These are phyloP conservation scores for Jaltomata sinuosa DNA, from an alignment of 257 asterid species.

Conservation along the genomic window DNA sequence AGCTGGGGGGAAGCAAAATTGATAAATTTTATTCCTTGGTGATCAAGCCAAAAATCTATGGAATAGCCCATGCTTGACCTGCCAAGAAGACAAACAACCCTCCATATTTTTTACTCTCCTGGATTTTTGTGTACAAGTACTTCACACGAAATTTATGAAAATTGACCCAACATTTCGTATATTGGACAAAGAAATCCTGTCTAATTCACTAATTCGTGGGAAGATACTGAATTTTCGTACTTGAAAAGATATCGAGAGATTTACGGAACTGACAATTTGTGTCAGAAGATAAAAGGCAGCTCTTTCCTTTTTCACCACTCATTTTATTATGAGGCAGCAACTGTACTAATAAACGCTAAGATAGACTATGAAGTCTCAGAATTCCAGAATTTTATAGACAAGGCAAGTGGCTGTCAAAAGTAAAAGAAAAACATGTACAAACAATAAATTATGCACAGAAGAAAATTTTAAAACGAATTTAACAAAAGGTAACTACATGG, in stretches of 20 bases:
- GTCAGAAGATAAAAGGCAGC: not conserved
- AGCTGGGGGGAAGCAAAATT: not conserved
- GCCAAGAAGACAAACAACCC: not conserved
- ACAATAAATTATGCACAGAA: not conserved
- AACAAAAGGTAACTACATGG: not conserved
- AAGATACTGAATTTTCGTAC: not conserved
- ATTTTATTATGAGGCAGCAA: not conserved
- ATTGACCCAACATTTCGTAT: not conserved
- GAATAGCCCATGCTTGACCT: not conserved
- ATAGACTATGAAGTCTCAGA: not conserved
- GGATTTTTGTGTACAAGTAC: not conserved
- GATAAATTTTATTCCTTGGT: not conserved
- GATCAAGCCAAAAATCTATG: not conserved
- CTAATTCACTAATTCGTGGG: not conserved
- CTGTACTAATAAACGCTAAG: not conserved
- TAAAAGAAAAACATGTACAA: not conserved
- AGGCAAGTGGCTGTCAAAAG: not conserved
- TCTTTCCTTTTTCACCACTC: not conserved
- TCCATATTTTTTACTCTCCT: not conserved
- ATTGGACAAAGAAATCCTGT: not conserved
- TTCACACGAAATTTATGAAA: not conserved
- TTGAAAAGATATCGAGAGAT: not conserved
- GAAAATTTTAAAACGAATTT: not conserved
- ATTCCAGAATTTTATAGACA: not conserved
- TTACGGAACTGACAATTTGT: not conserved